Conservation (phyloP, 805 yeast genomes). For the Saccharomycopsis fermentans region DNA sequence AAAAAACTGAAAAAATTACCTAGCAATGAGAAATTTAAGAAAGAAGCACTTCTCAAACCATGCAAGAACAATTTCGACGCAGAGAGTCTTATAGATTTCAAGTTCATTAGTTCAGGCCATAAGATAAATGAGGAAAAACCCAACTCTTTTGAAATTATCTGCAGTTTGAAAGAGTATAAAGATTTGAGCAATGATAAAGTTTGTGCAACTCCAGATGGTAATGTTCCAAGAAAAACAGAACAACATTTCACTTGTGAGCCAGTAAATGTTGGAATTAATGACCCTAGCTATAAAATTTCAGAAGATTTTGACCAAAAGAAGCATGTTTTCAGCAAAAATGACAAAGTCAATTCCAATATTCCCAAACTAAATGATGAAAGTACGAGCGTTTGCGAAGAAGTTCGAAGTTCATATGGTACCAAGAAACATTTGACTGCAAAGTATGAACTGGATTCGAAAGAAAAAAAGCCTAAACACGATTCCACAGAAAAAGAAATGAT, state of each 20-base stretch:
- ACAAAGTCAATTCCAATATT: background rate
- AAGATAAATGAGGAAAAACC: background rate
- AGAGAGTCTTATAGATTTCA: background rate
- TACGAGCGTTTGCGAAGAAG: background rate
- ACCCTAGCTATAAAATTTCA: background rate
- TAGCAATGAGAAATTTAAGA: background rate
- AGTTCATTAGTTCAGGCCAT: background rate
- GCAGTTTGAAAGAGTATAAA: background rate
- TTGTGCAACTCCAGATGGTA: background rate
- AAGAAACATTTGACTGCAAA: background rate
- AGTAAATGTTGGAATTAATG: background rate
- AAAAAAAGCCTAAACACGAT: background rate
- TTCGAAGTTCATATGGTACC: background rate
- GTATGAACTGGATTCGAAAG: background rate
- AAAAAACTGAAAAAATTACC: background rate
- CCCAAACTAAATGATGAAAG: background rate
- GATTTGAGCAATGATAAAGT: background rate
- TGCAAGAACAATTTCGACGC: background rate
- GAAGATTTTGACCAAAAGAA: background rate
- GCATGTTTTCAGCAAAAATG: background rate
- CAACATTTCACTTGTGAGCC: background rate
- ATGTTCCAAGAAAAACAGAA: background rate
- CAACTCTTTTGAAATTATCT: too few species aligned
- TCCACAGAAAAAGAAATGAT: background rate
- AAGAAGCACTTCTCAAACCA: background rate